Percentiles rank a stretch among this genome's conserved stretches.
Conservation (phyloP, 1,284 basidiomycete genomes). For the Cryptococcus sp. region DNA sequence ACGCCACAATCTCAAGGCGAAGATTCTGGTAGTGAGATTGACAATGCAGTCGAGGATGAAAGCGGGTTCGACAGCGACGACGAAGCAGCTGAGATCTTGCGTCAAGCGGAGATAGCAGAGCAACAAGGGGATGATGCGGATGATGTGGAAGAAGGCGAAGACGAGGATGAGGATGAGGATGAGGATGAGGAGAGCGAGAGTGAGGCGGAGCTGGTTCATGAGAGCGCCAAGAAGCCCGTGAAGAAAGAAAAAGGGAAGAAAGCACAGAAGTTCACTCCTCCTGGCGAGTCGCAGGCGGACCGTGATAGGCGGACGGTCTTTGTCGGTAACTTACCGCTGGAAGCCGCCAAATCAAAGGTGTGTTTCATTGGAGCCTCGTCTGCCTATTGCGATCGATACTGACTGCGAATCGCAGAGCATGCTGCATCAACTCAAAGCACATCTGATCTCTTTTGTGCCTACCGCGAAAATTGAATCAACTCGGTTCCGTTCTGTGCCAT, state of each 20-base stretch:
- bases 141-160: constrained; percentile 20
- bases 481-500: constrained; percentile 88
- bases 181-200: constrained; percentile 25
- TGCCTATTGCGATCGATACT: constrained; percentile 33
- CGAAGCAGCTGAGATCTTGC: constrained; percentile 17
- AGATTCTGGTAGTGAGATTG: constrained; percentile 14
- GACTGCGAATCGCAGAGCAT: constrained; percentile 39
- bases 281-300: constrained; percentile 67
- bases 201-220: constrained; percentile 48
- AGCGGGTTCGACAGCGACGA: constrained; percentile 27
- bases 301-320: constrained; percentile 84
- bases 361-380: constrained; percentile 28
- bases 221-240: constrained; percentile 40
- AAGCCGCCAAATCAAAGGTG: constrained; percentile 74
- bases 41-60: constrained; percentile 10
- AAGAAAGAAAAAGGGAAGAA: constrained; percentile 25
- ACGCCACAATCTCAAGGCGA: constrained; percentile 7
- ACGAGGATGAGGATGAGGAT: constrained; percentile 30
- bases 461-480: constrained; percentile 78
- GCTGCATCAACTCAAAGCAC: constrained; percentile 67
- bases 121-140: constrained; percentile 28
- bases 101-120: constrained; percentile 25
- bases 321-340: constrained; percentile 83
- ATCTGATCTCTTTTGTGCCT: constrained; percentile 69
- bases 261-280: constrained; percentile 57